These are phyloP conservation scores for Mortierella sp. DNA, from an alignment of 371 early-diverging fungal species.

Conservation along the genomic window DNA sequence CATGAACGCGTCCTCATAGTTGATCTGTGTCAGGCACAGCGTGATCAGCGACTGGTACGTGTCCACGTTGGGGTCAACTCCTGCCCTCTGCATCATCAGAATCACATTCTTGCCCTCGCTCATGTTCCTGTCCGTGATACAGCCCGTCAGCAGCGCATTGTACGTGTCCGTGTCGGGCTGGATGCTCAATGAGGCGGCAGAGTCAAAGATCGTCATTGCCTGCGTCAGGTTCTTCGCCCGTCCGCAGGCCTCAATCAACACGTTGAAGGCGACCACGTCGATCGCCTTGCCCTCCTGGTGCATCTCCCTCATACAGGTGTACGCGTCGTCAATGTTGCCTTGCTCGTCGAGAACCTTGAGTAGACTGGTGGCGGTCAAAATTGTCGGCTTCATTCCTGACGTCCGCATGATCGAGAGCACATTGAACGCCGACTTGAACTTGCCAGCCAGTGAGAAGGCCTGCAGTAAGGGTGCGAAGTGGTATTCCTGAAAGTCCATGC, in stretches of 20 bases:
- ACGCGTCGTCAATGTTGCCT: slow-evolving; percentile 64
- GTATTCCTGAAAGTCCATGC: slow-evolving; percentile 71
- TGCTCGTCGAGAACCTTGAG: slow-evolving; percentile 46
- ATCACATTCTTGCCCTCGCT: slow-evolving; percentile 70
- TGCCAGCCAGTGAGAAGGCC: slow-evolving; percentile 68
- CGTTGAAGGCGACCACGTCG: slow-evolving; percentile 75
- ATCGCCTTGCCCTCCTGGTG: slow-evolving; percentile 62
- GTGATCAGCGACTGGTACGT: slow-evolving; percentile 73
- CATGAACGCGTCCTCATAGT: slow-evolving; percentile 83
- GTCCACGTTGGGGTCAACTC: slow-evolving; percentile 66
- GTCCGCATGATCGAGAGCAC: slow-evolving; percentile 76
- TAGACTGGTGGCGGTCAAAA: slow-evolving; percentile 60
- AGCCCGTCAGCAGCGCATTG: slow-evolving; percentile 72
- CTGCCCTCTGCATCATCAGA: slow-evolving; percentile 67
- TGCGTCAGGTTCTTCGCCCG: slow-evolving; percentile 63
- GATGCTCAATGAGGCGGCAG: slow-evolving; percentile 64
- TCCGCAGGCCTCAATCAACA: slow-evolving; percentile 71
- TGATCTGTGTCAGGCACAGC: slow-evolving; percentile 63
- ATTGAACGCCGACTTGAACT: slow-evolving; percentile 74
- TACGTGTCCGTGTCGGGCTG: slow-evolving; percentile 72
- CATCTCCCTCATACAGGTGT: slow-evolving; percentile 65
- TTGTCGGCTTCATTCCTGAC: slow-evolving; percentile 62
- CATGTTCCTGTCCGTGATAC: slow-evolving; percentile 64
- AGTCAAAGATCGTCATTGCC: slow-evolving; percentile 67
- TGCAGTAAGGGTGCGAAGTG: slow-evolving; percentile 82